Base-by-base conservation (phyloP, 306 rosid species). In the Crotalaria pallida region DNA sequence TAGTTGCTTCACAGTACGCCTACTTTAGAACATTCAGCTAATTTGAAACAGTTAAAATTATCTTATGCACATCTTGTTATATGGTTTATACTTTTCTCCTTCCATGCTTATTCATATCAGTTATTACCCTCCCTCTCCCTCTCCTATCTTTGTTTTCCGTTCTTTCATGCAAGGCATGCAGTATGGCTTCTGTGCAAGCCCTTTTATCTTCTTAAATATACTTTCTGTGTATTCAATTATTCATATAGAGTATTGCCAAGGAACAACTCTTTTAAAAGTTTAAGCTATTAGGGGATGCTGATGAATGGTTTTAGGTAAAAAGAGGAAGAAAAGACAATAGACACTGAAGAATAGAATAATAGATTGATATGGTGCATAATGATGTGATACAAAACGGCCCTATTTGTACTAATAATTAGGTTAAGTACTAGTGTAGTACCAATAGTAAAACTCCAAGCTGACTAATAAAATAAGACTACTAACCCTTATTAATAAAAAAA, bases 1-100 rank as follows among this genome's bases (percentile, higher is more conserved):
- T 67, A 78, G 99, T 83, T 58, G 72, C 72, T 88, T 84, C 81
- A 84, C 76, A 82, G 99, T 95, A 89, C 69, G 77, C 41, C 33
- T 67, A 45, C 65, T 79, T 47, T 47, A 61, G 45, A 69, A 44
- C 72, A 50, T 67, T 67, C 58, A 51, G 57, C 60, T 71, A 49
- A 50, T 1, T 2, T 50, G 44, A 58, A 45, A 13, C 5, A 23
- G 50, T 78, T 71, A 16, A 47, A 57, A 61, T 69, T 10, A 33
- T 65, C 38, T 11, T 33, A 13, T 15, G 65, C 34, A 21, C 52
- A 59, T 64, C 36, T 64, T 52, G 49, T 19, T 43, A 43, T 23
- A 4, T 74, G 15, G 36, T 33, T 27, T 57, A 4, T 47, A 10
- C 31, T 22, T 40, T 55, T 60, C 72, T 45, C 18, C 33, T 17